A percentile compares a stretch with the other conserved stretches of the same genome.
Conservation (phyloP, 371 early-diverging fungal genomes). For the Rhizomucor pusillus region DNA sequence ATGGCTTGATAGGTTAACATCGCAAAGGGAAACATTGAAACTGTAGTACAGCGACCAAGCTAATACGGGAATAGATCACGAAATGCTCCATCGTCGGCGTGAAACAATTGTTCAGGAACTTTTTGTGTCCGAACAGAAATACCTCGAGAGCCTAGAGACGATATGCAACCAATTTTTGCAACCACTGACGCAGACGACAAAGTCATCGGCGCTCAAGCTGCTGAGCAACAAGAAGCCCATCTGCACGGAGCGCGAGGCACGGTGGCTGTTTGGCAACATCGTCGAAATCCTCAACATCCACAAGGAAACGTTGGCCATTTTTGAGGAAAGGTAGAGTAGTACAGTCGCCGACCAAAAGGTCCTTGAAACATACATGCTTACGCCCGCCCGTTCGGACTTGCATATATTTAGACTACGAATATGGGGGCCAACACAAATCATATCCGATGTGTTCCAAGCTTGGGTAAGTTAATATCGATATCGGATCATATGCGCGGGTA, state of each 20-base stretch:
- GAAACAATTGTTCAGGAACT: constrained; percentile 36
- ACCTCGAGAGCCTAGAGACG: constrained; percentile 24
- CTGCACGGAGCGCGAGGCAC: constrained; percentile 43
- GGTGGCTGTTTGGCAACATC: constrained; percentile 39
- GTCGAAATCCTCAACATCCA: constrained; percentile 31
- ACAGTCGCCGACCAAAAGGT: not conserved
- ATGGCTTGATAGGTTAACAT: constrained; percentile 33
- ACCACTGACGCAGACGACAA: constrained; percentile 32
- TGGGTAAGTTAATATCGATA: constrained; percentile 25
- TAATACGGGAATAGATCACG: constrained; percentile 27
- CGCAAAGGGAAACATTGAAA: constrained; percentile 1
- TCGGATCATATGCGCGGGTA: not conserved
- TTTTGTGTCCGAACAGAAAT: constrained; percentile 29
- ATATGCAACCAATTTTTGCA: constrained; percentile 18
- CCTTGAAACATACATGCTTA: constrained; percentile 5
- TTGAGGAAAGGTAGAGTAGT: constrained; percentile 34
- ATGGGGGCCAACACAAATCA: constrained; percentile 56
- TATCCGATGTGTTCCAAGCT: constrained; percentile 43
- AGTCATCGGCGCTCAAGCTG: constrained; percentile 30
- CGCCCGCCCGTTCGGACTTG: not conserved
- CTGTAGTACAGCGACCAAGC: not conserved
- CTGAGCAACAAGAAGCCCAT: constrained; percentile 38
- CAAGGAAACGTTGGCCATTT: constrained; percentile 13
- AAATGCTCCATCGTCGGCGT: constrained; percentile 34
- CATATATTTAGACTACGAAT: constrained; percentile 26